A percentile compares a stretch with the other conserved stretches of the same genome.
Evolutionary conservation across 257 asterid species (phyloP).

Genomic region (Petrea volubilis): DNA sequence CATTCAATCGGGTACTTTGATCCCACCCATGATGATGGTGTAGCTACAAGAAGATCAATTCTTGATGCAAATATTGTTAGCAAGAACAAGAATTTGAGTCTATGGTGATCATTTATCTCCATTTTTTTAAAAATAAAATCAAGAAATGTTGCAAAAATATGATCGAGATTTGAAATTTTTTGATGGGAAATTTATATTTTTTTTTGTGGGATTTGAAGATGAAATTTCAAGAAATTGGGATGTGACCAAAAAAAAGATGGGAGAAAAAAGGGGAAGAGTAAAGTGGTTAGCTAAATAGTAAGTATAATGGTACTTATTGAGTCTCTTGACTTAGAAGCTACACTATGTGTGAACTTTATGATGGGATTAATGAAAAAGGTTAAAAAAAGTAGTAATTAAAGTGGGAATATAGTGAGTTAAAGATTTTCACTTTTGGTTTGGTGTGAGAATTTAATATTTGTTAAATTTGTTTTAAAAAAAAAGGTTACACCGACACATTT

Average conservation of each 20-base stretch:
- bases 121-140: conserved; percentile 34
- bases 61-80: conserved; percentile 27
- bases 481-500: conserved; percentile 40
- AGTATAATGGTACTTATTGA: not conserved
- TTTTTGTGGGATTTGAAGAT: not conserved
- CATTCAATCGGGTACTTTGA: conserved; percentile 85
- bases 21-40: conserved; percentile 60
- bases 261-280: conserved; percentile 1
- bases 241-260: not conserved
- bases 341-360: conserved; percentile 32
- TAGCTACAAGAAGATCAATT: not conserved
- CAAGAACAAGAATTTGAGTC: conserved; percentile 24
- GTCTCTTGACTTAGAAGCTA: conserved; percentile 28
- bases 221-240: conserved; percentile 16
- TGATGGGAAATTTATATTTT: not conserved
- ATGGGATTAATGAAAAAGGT: conserved; percentile 31
- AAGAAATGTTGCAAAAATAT: not conserved
- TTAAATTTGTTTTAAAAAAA: not conserved
- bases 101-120: conserved; percentile 25
- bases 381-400: conserved; percentile 1
- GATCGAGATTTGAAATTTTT: not conserved
- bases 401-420: conserved; percentile 16
- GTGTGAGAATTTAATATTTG: conserved; percentile 5
- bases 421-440: not conserved
- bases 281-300: no score